Evolutionary conservation across 495 filamentous ascomycete genomes (phyloP).

Genomic region (Aspergillus campestris): DNA sequence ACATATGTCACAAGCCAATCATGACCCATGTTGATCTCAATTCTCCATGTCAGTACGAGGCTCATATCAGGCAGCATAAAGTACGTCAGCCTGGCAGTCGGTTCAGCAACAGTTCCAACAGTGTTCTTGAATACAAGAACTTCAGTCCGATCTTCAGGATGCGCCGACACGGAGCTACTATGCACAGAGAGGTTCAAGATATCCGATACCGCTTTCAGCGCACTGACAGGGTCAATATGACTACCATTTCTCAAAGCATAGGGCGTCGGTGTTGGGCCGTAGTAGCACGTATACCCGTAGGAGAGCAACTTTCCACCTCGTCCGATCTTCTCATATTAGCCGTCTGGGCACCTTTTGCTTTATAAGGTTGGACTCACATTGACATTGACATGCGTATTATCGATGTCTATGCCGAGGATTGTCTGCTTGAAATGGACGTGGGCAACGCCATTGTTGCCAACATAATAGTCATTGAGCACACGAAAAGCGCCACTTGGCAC

Average conservation of each 20-base stretch:
- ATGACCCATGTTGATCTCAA: slow-evolving; percentile 4
- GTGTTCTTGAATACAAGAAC: slow-evolving; percentile 3
- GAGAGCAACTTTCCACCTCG: slow-evolving; percentile 9
- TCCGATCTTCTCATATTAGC: neutral
- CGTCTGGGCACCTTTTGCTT: no score
- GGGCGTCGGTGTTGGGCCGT: neutral
- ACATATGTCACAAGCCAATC: slow-evolving; percentile 10
- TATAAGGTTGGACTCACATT: slow-evolving; percentile 28
- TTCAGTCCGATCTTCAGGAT: neutral
- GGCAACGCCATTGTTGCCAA: slow-evolving; percentile 33
- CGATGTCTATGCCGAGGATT: slow-evolving; percentile 41
- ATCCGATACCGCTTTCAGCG: neutral
- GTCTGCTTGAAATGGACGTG: slow-evolving; percentile 50
- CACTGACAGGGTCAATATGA: slow-evolving; percentile 1
- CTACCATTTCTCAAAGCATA: neutral
- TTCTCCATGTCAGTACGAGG: slow-evolving; percentile 5
- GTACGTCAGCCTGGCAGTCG: slow-evolving; percentile 4
- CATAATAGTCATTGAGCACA: slow-evolving; percentile 7
- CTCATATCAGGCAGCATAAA: neutral
- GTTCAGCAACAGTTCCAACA: slow-evolving; percentile 4
- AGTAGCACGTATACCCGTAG: slow-evolving; percentile 8
- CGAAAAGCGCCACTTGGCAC: slow-evolving; percentile 1
- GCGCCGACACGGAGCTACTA: neutral
- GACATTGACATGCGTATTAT: slow-evolving; percentile 49
- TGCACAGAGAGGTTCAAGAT: neutral